Base-by-base conservation (phyloP, 495 filamentous ascomycete species). In the Monascus purpureus region DNA sequence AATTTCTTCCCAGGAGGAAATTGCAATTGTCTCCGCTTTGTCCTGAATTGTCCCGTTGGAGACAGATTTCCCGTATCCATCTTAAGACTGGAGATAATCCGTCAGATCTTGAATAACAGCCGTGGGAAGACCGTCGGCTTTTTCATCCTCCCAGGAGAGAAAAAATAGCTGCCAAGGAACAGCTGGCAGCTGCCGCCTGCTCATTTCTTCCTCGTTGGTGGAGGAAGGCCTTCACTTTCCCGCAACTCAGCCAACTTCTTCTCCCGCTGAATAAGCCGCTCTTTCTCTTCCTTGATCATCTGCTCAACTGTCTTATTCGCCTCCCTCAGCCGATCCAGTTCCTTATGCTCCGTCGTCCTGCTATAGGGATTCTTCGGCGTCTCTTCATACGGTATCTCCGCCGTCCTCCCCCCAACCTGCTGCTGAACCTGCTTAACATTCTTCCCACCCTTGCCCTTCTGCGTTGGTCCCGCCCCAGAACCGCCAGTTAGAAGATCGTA, bases 401-500 rank as follows among this genome's bases (percentile, higher is more conserved):
- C 80, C 23, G 72, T 80, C 35, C 74, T 58, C 33, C 71, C 69
- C 57, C 35, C 19, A 31, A 35, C 53, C 29, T 55, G 49, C 34
- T 64, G 49, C 32, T 61, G 61, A 17, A 53, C 52, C 25, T 64
- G 61, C 36, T 68, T 68, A 3, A 48, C 39, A 35, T 61, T 65
- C 40, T 67, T 70, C 2, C 55, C 49, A 12, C 46, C 53, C 40
- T 62, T 65, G 4, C 59, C 61, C 50, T 48, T 63, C 15, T 44
- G 40, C 36, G 26, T 41, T 40, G 48, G 46, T 6, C 43, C 34
- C 30, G 39, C 32, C 8, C 47, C 31, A 13, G 67, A 57, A 15
- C 78, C 77, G 1, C 73, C 73, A 1, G 78, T 88, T 29, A 95
- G 60, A 7, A 83, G 51, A 16, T 90, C 80, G 51, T 81, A 88